Base-by-base conservation (phyloP, 2,329 filamentous ascomycete genomes). In the Hortaea werneckii region DNA sequence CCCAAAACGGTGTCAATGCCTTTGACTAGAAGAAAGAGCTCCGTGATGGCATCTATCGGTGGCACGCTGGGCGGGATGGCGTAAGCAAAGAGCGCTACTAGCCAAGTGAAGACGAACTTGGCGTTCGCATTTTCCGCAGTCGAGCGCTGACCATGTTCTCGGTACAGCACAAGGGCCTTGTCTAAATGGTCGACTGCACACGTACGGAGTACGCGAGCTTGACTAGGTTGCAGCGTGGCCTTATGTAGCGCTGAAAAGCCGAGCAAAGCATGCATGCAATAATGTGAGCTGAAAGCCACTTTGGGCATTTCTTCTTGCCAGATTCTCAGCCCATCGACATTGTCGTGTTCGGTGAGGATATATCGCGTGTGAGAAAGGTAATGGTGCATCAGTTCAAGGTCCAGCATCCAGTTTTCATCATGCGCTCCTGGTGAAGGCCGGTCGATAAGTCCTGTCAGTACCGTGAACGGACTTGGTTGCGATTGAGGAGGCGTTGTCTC, bases 361-460 rank as follows among this genome's bases (percentile, higher is more conserved):
- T 51, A 46, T 37, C 52, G 48, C 8, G 55, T 53, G 37, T 57
- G 44, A 9, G 45, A 46, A 42, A 52, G 51, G 41, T 54, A 61
- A 43, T 62, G 58, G 40, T 62, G 59, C 58, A 62, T 59, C 8
- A 62, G 50, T 42, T 58, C 50, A 5, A 62, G 48, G 43, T 61
- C 57, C 20, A 54, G 42, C 37, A 58, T 58, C 58, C 58, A 59
- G 26, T 46, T 49, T 28, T 50, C 50, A 37, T 54, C 50, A 35
- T 35, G 32, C n/a, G 51, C 41, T 10, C 49, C 49, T 5, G 50
- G 43, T 7, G 50, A 34, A 30, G 51, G 48, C 34, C 57, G 48
- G n/a, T 59, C 52, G 34, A 61, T 54, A 13, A 52, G 45, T 9
- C 53, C 54, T 6, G 54, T 59, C 26, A 59, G 46, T 10, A 56